Evolutionary conservation across 2,329 filamentous ascomycete genomes (phyloP).

Genomic region (Alternaria hordeiaustralica): DNA sequence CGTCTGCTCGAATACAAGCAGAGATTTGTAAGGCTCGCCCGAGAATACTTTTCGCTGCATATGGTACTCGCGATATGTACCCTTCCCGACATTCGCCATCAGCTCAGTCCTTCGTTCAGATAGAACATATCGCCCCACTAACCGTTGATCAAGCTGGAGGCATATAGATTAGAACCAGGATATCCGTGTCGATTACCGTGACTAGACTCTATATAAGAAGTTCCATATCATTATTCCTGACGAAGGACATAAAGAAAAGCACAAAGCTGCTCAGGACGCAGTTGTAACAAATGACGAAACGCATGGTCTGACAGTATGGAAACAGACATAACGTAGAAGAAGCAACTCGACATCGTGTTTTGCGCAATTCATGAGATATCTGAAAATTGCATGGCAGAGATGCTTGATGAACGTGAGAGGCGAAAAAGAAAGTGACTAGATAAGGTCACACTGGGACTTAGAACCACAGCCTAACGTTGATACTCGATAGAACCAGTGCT

Average conservation of each 20-base stretch:
- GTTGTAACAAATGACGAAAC: neutral
- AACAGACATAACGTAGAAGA: fast-evolving
- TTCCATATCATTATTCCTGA: neutral
- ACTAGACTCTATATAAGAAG: fast-evolving
- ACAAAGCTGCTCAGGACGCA: neutral
- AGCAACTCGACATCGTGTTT: neutral
- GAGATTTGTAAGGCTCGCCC: fast-evolving
- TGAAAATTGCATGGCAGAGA: neutral
- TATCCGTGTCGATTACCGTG: neutral
- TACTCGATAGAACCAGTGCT: neutral
- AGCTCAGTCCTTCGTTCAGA: neutral
- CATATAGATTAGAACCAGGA: neutral
- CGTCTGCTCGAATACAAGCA: neutral
- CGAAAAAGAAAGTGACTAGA: fast-evolving
- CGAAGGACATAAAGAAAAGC: neutral
- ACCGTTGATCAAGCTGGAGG: neutral
- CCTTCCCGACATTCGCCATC: neutral
- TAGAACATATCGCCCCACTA: neutral
- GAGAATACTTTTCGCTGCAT: fast-evolving
- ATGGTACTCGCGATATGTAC: neutral
- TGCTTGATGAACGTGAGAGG: neutral
- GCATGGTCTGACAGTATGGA: neutral
- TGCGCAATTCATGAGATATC: no score
- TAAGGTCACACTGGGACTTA: fast-evolving
- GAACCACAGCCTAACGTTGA: neutral